Percentiles rank a stretch among this genome's conserved stretches.
Evolutionary conservation across 2,329 filamentous ascomycete genomes (phyloP).

Genomic region (Cucurbitaria berberidis): DNA sequence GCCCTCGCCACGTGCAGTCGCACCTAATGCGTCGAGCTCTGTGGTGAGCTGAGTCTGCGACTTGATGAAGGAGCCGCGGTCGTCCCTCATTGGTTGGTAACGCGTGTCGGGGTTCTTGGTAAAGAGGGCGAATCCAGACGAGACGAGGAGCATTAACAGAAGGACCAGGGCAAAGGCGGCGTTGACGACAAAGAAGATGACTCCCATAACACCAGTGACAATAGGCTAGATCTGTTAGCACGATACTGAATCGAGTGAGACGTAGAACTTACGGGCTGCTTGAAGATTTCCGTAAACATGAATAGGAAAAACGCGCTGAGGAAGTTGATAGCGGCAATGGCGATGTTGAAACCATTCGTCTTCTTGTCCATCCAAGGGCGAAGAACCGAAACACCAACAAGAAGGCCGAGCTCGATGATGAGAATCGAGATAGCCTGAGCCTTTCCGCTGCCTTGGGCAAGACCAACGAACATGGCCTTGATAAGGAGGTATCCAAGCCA

Average conservation of each 20-base stretch:
- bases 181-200: constrained; percentile 88
- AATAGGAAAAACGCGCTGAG: constrained; percentile 87
- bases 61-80: constrained; percentile 97
- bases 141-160: constrained; percentile 79
- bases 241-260: neutral
- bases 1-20: constrained; percentile 81
- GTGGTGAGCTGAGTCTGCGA: constrained; percentile 87
- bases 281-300: constrained; percentile 86
- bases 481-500: constrained; percentile 78
- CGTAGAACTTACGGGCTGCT: constrained; percentile 67
- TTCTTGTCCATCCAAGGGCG: constrained; percentile 99
- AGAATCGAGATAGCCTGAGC: constrained; percentile 83
- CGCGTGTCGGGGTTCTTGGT: constrained; percentile 94
- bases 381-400: constrained; percentile 79
- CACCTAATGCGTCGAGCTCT: constrained; percentile 87
- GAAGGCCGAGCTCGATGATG: constrained; percentile 77
- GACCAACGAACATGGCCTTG: constrained; percentile 87
- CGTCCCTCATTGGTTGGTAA: constrained; percentile 96
- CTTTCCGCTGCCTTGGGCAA: constrained; percentile 72
- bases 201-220: constrained; percentile 85
- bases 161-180: constrained; percentile 82
- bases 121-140: constrained; percentile 78
- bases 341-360: constrained; percentile 95
- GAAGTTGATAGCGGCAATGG: constrained; percentile 89
- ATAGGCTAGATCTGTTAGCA: constrained; percentile 60